These are phyloP conservation scores for Pulveroboletus sp. DNA, from an alignment of 768 basidiomycete species.

Conservation along the genomic window DNA sequence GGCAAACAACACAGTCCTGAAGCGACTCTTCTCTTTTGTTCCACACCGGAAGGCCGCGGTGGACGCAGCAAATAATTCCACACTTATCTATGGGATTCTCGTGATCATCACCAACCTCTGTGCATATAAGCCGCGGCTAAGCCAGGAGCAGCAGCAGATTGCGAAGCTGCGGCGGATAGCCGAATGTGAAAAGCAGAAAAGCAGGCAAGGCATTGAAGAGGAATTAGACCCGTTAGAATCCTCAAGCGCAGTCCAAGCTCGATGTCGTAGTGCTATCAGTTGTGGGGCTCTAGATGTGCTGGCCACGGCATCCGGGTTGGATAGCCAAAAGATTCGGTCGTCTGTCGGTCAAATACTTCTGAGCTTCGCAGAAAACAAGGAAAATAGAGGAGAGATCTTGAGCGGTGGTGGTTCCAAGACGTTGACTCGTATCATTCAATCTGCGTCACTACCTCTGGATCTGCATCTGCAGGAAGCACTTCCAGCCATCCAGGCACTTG, in stretches of 20 bases:
- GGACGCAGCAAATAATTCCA: conserved; percentile 35
- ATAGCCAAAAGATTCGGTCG: conserved; percentile 60
- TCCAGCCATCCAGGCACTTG: conserved; percentile 78
- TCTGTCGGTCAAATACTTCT: conserved; percentile 60
- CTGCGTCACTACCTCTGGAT: conserved; percentile 33
- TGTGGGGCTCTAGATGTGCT: conserved; percentile 65
- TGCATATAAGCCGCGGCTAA: conserved; percentile 62
- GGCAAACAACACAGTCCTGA: conserved; percentile 54
- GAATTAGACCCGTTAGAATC: conserved; percentile 48
- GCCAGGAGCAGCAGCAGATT: conserved; percentile 79
- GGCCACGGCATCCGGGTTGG: conserved; percentile 49
- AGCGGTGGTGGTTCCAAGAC: conserved; percentile 76
- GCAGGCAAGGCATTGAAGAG: conserved; percentile 28
- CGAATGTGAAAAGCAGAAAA: conserved; percentile 34
- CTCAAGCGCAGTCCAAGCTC: conserved; percentile 56
- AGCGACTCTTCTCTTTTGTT: conserved; percentile 50
- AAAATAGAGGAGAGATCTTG: conserved; percentile 70
- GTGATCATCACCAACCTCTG: conserved; percentile 74
- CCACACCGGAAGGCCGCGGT: conserved; percentile 41
- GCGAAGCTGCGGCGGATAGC: conserved; percentile 78
- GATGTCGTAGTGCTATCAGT: conserved; percentile 53
- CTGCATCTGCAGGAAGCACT: conserved; percentile 30
- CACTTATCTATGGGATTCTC: conserved; percentile 73
- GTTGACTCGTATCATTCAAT: conserved; percentile 52
- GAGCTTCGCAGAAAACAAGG: conserved; percentile 70